phyloP scores from a whole-genome alignment of 768 basidiomycete genomes.

The Tricholomella constricta region DNA sequence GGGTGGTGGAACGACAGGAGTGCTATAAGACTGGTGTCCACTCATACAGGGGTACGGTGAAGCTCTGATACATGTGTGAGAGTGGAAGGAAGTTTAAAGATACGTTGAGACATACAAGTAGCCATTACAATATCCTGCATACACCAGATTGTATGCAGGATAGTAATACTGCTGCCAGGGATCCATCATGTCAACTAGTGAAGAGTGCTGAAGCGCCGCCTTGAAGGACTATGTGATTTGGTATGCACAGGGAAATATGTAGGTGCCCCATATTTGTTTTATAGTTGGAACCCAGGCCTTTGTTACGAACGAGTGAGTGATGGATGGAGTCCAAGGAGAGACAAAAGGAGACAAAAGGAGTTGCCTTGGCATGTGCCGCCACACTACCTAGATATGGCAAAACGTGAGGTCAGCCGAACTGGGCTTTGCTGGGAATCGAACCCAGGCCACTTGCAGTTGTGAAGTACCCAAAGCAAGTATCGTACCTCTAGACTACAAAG shows the following conservation, averaged over 20 bases:
- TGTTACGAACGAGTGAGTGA: conserved; percentile 3
- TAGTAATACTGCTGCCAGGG: background rate
- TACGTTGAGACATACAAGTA: background rate
- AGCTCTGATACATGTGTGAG: background rate
- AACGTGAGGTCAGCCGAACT: background rate
- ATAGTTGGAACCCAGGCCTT: background rate
- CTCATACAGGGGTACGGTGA: background rate
- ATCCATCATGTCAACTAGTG: conserved; percentile 3
- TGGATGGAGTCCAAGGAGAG: background rate
- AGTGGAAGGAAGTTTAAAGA: background rate
- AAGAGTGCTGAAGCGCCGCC: background rate
- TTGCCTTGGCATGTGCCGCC: background rate
- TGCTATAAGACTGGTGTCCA: background rate
- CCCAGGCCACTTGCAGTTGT: conserved; percentile 47
- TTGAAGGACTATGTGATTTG: background rate
- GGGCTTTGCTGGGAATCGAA: conserved; percentile 51
- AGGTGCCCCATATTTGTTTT: no score
- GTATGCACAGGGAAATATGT: no score
- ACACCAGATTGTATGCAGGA: no score
- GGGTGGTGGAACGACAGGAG: background rate
- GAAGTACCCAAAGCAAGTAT: conserved; percentile 47
- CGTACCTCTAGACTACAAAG: conserved; percentile 41
- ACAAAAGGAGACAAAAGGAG: conserved; percentile 9
- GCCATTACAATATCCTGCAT: background rate
- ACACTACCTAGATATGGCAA: background rate